Conservation (phyloP, 2,329 filamentous ascomycete genomes). For the Fusarium coffeatum region DNA sequence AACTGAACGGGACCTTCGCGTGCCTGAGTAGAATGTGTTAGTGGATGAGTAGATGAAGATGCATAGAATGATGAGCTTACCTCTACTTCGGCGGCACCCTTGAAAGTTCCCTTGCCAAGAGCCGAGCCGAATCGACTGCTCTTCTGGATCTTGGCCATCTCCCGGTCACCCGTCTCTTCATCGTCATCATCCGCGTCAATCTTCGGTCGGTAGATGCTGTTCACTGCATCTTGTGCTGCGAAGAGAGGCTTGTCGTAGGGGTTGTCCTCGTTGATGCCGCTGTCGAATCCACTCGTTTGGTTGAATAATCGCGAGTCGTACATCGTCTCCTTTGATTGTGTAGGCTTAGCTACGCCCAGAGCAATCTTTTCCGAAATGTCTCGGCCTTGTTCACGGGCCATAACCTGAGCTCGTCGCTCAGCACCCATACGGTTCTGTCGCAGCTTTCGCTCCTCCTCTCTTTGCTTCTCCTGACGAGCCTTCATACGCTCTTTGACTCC, state of each 20-base stretch:
- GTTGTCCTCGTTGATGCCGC: conserved; percentile 97
- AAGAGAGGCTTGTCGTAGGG: conserved; percentile 97
- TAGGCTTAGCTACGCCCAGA: conserved; percentile 92
- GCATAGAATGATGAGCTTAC: conserved; percentile 57
- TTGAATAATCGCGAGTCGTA: conserved; percentile 97
- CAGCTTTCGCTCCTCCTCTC: conserved; percentile 88
- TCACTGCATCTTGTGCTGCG: conserved; percentile 93
- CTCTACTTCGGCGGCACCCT: conserved; percentile 85
- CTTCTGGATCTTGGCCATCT: conserved; percentile 90
- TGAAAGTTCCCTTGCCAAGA: conserved; percentile 89
- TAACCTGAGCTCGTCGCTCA: conserved; percentile 89
- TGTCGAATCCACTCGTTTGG: conserved; percentile 88
- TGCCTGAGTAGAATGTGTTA: conserved; percentile 60
- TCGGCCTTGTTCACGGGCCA: conserved; percentile 94
- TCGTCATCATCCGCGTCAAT: conserved; percentile 81
- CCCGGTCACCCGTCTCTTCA: conserved; percentile 81
- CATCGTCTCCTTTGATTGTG: conserved; percentile 91
- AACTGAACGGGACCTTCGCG: conserved; percentile 96
- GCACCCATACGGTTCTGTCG: conserved; percentile 96
- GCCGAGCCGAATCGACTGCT: conserved; percentile 85
- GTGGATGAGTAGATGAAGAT: conserved; percentile 22
- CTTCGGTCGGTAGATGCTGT: conserved; percentile 88
- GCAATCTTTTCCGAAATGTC: conserved; percentile 98
- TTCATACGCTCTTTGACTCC: conserved; percentile 81
- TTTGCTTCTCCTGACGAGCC: conserved; percentile 79